Evolutionary conservation across 169 alveolate genomes (phyloP), one percentile per base, ranked within the genome.

Genomic region (Ichthyophthirius multifiliis): DNA sequence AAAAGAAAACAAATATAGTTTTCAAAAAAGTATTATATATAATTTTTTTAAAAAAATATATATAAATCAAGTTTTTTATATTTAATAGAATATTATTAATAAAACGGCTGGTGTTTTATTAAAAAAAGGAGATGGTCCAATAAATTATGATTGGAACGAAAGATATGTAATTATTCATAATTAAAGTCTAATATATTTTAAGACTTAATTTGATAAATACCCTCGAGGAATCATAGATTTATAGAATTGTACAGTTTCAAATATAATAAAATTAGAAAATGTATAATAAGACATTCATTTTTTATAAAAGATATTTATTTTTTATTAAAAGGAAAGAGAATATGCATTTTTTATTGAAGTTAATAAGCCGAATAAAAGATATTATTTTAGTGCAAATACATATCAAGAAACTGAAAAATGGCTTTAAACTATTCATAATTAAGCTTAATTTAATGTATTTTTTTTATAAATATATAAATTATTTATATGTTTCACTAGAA

Each of bases 41-140:
- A n/a, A n/a, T n/a, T n/a, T n/a, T n/a, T n/a, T n/a, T n/a, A n/a
- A n/a, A n/a, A n/a, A n/a, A n/a, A n/a, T n/a, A n/a, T n/a, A n/a
- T n/a, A n/a, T n/a, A n/a, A n/a, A n/a, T n/a, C n/a, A n/a, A n/a
- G n/a, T n/a, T n/a, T n/a, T n/a, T n/a, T n/a, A n/a, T n/a, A n/a
- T n/a, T n/a, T n/a, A n/a, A n/a, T n/a, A n/a, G n/a, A 74, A 74
- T 74, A 43, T 74, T 2, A 45, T 74, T 27, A 45, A 37, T 62
- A 76, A 76, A 18, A 77, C 48, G 47, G 71, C 94, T n/a, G 94
- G 90, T 16, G 55, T 65, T 39, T 34, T 86, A 5, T 82, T 37
- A 15, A 89, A 89, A 78, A 37, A 82, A 32, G 94, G 94, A 15
- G 94, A 89, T 23, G 94, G 94, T 0, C 92, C 92, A 1, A 83